Percentiles rank a stretch among this genome's conserved stretches.
Conservation (phyloP, 495 filamentous ascomycete genomes). For the Neurospora sp. region DNA sequence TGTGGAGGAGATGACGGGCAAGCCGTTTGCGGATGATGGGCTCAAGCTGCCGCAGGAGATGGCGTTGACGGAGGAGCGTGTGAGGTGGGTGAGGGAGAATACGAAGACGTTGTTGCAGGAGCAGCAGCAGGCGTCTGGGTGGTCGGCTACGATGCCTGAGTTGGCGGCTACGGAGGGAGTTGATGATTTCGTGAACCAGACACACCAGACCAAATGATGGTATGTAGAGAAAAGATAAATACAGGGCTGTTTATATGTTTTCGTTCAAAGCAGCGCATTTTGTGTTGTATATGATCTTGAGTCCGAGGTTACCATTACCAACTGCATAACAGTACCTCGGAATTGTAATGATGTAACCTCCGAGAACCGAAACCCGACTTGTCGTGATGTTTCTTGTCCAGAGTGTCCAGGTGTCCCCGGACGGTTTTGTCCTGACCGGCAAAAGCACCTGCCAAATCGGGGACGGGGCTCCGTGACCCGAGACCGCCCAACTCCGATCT, state of each 20-base stretch:
- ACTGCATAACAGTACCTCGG: background rate
- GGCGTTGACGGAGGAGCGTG: conserved; percentile 32
- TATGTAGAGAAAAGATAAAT: background rate
- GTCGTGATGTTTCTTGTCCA: background rate
- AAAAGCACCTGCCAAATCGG: background rate
- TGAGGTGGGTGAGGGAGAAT: conserved; percentile 13
- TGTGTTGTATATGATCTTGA: background rate
- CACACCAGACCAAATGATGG: background rate
- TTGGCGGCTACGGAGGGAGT: background rate
- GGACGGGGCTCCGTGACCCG: background rate
- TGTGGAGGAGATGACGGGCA: conserved; percentile 49
- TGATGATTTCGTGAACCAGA: background rate
- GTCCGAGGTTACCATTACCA: background rate
- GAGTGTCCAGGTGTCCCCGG: background rate
- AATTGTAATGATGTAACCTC: no score
- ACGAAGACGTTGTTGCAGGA: conserved; percentile 1
- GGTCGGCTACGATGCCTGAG: conserved; percentile 6
- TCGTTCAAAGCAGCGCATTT: no score
- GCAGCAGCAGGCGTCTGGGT: conserved; percentile 8
- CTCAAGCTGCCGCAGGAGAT: conserved; percentile 34
- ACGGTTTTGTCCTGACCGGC: background rate
- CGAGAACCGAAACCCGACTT: background rate
- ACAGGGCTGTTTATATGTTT: background rate
- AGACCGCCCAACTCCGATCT: background rate
- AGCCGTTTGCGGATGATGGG: background rate